Percentiles rank a stretch among this genome's conserved stretches.
Conservation (phyloP, 768 basidiomycete genomes). For the Pleurotus giganteus region DNA sequence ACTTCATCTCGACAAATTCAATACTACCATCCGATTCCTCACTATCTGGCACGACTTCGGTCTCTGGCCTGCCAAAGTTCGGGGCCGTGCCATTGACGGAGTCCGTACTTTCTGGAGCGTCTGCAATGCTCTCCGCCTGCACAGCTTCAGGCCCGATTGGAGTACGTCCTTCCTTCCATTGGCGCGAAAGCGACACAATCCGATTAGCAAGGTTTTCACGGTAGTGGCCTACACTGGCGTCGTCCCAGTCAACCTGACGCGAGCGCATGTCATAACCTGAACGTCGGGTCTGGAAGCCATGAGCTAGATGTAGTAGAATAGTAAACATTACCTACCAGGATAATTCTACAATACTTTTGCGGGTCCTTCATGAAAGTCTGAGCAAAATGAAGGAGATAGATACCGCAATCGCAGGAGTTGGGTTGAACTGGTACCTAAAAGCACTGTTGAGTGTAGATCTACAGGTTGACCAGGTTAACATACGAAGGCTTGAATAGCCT, state of each 20-base stretch:
- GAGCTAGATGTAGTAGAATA: conserved; percentile 1
- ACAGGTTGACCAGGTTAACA: conserved; percentile 14
- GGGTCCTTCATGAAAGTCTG: conserved; percentile 73
- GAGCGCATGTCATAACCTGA: conserved; percentile 25
- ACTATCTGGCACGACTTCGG: conserved; percentile 3
- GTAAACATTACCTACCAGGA: conserved; percentile 35
- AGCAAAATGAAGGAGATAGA: conserved; percentile 88
- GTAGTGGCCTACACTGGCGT: conserved; percentile 39
- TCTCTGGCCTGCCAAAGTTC: background rate
- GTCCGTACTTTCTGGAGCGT: conserved; percentile 11
- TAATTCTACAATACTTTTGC: conserved; percentile 42
- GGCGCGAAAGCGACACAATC: conserved; percentile 47
- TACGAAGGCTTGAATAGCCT: conserved; percentile 54
- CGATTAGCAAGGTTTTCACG: conserved; percentile 43
- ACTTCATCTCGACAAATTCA: conserved; percentile 36
- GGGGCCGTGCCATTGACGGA: background rate
- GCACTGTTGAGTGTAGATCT: background rate
- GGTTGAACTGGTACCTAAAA: conserved; percentile 81
- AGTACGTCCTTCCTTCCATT: conserved; percentile 49
- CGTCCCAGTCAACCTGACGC: conserved; percentile 52
- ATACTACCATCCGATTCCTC: conserved; percentile 41
- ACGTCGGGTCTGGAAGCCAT: conserved; percentile 26
- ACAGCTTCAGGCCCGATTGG: conserved; percentile 33
- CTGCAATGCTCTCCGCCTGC: conserved; percentile 24
- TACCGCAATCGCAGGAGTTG: conserved; percentile 90